phyloP scores from a whole-genome alignment of 2,329 filamentous ascomycete genomes.

The Microcyclospora pomicola region DNA sequence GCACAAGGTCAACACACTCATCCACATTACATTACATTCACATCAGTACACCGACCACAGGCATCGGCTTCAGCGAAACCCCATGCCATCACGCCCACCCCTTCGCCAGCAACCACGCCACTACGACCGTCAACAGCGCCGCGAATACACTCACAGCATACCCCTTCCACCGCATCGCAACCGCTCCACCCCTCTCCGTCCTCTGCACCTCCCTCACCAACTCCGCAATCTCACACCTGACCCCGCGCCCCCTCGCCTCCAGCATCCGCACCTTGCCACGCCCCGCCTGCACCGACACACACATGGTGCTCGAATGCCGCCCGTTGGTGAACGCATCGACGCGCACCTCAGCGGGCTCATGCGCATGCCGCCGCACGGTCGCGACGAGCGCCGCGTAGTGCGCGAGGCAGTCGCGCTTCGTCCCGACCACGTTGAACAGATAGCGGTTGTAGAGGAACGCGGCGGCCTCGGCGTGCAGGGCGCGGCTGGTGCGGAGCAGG shows the following conservation, averaged over 20 bases:
- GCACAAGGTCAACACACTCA: too few species aligned
- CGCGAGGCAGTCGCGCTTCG: slow-evolving; percentile 15
- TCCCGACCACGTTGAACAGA: slow-evolving; percentile 20
- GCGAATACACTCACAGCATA: too few species aligned
- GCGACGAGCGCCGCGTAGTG: slow-evolving; percentile 10
- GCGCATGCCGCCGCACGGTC: slow-evolving; percentile 11
- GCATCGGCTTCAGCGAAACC: too few species aligned
- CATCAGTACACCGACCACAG: too few species aligned
- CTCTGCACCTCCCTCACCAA: slow-evolving; percentile 7
- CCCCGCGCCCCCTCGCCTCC: slow-evolving; percentile 10
- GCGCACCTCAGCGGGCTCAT: slow-evolving; percentile 6
- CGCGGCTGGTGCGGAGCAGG: slow-evolving; percentile 9
- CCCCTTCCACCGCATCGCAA: too few species aligned
- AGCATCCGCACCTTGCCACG: slow-evolving; percentile 8
- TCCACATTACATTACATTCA: too few species aligned
- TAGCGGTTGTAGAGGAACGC: slow-evolving; percentile 19
- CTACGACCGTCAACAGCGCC: too few species aligned
- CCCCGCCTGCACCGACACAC: slow-evolving; percentile 16
- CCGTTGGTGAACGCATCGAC: slow-evolving; percentile 21
- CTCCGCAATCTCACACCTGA: slow-evolving; percentile 6
- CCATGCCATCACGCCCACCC: too few species aligned
- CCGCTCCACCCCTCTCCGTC: too few species aligned
- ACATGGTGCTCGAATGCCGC: slow-evolving; percentile 17
- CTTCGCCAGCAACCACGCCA: too few species aligned
- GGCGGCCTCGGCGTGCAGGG: slow-evolving; percentile 12